Conservation (phyloP, 345 rosid genomes). For the Moricandia arvensis region DNA sequence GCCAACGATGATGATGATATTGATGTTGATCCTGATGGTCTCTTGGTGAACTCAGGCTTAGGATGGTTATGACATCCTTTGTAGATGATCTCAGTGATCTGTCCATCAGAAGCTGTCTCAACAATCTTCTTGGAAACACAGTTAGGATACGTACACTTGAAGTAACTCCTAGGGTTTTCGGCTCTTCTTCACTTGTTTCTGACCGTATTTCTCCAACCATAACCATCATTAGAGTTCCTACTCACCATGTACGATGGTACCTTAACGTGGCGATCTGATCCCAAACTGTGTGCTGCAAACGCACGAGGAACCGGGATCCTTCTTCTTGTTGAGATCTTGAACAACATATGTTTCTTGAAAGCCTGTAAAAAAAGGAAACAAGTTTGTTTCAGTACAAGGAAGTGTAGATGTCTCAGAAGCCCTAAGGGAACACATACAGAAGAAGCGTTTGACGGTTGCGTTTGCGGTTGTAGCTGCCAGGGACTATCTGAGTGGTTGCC, state of each 20-base stretch:
- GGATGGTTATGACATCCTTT: slow-evolving; percentile 97
- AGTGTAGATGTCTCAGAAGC: slow-evolving; percentile 38
- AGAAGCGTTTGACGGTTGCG: slow-evolving; percentile 29
- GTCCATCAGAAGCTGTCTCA: slow-evolving; percentile 84
- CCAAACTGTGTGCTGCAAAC: slow-evolving; percentile 40
- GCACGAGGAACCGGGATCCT: slow-evolving; percentile 48
- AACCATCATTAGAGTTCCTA: slow-evolving; percentile 81
- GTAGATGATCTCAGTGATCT: slow-evolving; percentile 91
- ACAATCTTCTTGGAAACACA: slow-evolving; percentile 95
- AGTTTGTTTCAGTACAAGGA: neutral
- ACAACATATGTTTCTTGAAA: slow-evolving; percentile 49
- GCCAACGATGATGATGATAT: slow-evolving; percentile 4
- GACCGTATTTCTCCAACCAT: slow-evolving; percentile 96
- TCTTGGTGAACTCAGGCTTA: slow-evolving; percentile 77
- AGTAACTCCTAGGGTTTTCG: slow-evolving; percentile 94
- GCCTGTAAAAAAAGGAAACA: slow-evolving; percentile 29
- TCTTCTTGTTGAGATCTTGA: slow-evolving; percentile 39
- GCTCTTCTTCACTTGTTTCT: slow-evolving; percentile 93
- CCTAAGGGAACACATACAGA: slow-evolving; percentile 38
- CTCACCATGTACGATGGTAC: slow-evolving; percentile 44
- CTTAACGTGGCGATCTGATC: slow-evolving; percentile 29
- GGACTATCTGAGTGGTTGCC: slow-evolving; percentile 52
- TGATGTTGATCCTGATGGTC: slow-evolving; percentile 38
- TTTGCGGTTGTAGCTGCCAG: slow-evolving; percentile 43
- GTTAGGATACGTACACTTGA: slow-evolving; percentile 85